phyloP scores from a whole-genome alignment of 768 basidiomycete genomes.

The Paxillus rubicundulus region DNA sequence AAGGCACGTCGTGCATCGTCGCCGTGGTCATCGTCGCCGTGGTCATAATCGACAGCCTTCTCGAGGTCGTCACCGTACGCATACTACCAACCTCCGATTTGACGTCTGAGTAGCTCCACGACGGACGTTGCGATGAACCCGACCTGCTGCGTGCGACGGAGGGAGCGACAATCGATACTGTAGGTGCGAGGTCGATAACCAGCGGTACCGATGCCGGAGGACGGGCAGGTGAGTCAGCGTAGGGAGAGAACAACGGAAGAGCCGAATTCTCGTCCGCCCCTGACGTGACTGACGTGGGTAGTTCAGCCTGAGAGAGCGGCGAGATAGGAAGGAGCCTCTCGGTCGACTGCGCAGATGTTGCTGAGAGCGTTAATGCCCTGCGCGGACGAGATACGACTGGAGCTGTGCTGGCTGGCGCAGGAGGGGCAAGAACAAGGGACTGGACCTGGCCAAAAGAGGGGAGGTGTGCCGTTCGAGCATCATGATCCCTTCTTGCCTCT shows the following conservation, averaged over 20 bases:
- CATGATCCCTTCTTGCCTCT: slow-evolving; percentile 11
- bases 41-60: neutral
- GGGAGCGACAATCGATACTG: slow-evolving; percentile 4
- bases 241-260: slow-evolving; percentile 9
- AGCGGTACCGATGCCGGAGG: neutral
- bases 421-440: neutral
- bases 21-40: neutral
- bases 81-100: slow-evolving; percentile 4
- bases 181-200: slow-evolving; percentile 2
- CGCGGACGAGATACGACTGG: neutral
- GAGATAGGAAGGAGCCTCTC: slow-evolving; percentile 20
- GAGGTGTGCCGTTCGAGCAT: slow-evolving; percentile 2
- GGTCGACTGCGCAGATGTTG: slow-evolving; percentile 15
- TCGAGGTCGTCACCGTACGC: neutral
- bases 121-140: neutral
- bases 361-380: neutral
- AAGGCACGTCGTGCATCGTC: neutral
- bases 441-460: neutral
- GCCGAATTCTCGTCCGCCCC: slow-evolving; percentile 6
- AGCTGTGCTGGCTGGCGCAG: neutral
- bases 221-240: slow-evolving; percentile 6
- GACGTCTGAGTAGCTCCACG: slow-evolving; percentile 2
- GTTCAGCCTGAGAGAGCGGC: slow-evolving; percentile 21
- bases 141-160: neutral
- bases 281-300: slow-evolving; percentile 8